Conservation (phyloP, 2,329 filamentous ascomycete species). For the Neofusicoccum sp. region DNA sequence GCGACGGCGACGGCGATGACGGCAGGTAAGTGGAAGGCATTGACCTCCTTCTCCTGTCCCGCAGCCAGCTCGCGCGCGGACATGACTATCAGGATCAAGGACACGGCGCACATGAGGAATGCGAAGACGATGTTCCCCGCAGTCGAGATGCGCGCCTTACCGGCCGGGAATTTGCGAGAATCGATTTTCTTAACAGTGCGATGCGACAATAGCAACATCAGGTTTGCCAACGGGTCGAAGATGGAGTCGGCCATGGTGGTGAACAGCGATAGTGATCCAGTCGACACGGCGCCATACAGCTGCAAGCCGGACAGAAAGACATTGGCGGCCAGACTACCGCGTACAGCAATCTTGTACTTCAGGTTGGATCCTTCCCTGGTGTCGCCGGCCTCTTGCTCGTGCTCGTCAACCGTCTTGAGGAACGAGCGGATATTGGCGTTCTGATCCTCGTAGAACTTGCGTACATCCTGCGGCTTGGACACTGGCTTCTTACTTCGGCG, state of each 20-base stretch:
- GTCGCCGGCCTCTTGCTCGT: slow-evolving; percentile 76
- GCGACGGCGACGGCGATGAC: slow-evolving; percentile 82
- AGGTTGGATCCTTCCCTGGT: slow-evolving; percentile 79
- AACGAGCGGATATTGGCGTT: slow-evolving; percentile 92
- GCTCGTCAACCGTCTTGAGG: slow-evolving; percentile 90
- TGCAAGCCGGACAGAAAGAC: slow-evolving; percentile 76
- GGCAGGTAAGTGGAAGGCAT: slow-evolving; percentile 74
- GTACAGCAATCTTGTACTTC: slow-evolving; percentile 67
- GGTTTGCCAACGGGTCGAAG: slow-evolving; percentile 87
- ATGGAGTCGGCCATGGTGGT: slow-evolving; percentile 96
- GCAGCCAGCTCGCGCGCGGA: slow-evolving; percentile 68
- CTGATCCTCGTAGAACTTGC: slow-evolving; percentile 83
- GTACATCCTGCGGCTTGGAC: slow-evolving; percentile 49
- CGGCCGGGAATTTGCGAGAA: slow-evolving; percentile 79
- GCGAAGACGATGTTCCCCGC: slow-evolving; percentile 96
- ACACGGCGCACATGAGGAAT: slow-evolving; percentile 92
- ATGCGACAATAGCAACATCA: slow-evolving; percentile 82
- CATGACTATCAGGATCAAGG: slow-evolving; percentile 87
- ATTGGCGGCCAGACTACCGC: slow-evolving; percentile 74
- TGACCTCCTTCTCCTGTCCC: slow-evolving; percentile 48
- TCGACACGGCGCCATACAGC: slow-evolving; percentile 82
- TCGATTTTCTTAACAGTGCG: slow-evolving; percentile 88
- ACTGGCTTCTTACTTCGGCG: no score
- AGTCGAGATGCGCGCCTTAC: slow-evolving; percentile 91
- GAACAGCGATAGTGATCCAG: slow-evolving; percentile 90